Evolutionary conservation across 2,329 filamentous ascomycete species (phyloP).

Genomic region (Colletotrichum simmondsii): DNA sequence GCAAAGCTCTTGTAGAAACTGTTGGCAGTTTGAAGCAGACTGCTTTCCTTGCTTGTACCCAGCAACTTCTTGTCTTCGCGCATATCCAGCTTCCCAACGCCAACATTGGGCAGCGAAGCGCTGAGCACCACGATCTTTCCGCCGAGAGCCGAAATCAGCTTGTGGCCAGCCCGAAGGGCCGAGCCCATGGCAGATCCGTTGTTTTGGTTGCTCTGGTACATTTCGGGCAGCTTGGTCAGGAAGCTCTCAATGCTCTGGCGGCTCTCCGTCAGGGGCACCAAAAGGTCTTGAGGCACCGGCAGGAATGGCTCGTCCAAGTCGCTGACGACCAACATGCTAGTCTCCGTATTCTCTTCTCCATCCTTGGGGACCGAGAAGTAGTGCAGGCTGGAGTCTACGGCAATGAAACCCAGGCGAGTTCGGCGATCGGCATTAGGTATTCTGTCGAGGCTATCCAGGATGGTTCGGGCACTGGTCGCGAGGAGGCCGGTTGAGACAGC

Average conservation of each 20-base stretch:
- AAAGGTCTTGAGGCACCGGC: constrained; percentile 89
- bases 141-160: constrained; percentile 92
- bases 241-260: constrained; percentile 92
- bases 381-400: constrained; percentile 92
- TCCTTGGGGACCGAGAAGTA: constrained; percentile 97
- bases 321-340: constrained; percentile 92
- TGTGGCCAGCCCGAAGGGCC: constrained; percentile 91
- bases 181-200: constrained; percentile 94
- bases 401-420: constrained; percentile 93
- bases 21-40: constrained; percentile 89
- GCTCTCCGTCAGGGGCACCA: constrained; percentile 90
- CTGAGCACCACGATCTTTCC: constrained; percentile 95
- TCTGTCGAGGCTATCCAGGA: constrained; percentile 92
- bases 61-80: constrained; percentile 96
- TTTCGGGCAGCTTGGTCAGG: constrained; percentile 88
- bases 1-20: constrained; percentile 99
- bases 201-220: constrained; percentile 96
- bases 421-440: constrained; percentile 98
- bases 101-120: constrained; percentile 89
- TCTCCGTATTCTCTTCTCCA: constrained; percentile 83
- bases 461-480: constrained; percentile 91
- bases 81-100: constrained; percentile 90
- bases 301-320: constrained; percentile 97
- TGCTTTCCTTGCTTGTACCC: constrained; percentile 91
- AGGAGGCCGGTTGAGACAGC: constrained; percentile 90